A percentile compares a stretch with the other conserved stretches of the same genome.
Conservation (phyloP, 176 grass and related monocot genomes). For the Elaeis guineensis region DNA sequence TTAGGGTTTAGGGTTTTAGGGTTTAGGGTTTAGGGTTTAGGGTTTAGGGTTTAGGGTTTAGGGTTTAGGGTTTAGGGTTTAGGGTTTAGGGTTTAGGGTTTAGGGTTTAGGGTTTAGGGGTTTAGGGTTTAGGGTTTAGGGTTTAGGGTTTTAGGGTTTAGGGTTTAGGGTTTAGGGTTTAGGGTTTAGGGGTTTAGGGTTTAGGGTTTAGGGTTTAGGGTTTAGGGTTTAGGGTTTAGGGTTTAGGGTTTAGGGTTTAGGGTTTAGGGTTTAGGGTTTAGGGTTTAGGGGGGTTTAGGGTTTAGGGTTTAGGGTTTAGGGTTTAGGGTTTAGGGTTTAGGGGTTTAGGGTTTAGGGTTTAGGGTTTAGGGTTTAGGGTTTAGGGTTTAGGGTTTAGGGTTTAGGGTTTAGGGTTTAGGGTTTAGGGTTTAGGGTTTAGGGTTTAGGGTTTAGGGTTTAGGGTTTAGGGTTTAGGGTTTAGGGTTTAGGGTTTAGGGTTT, state of each 20-base stretch:
- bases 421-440: too few species aligned
- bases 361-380: too few species aligned
- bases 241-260: slow-evolving; percentile 16
- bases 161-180: slow-evolving; percentile 15
- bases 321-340: too few species aligned
- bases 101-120: too few species aligned
- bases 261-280: slow-evolving; percentile 16
- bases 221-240: slow-evolving; percentile 9
- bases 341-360: too few species aligned
- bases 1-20: slow-evolving; percentile 6
- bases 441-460: too few species aligned
- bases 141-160: slow-evolving; percentile 10
- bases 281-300: slow-evolving; percentile 15
- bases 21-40: slow-evolving; percentile 16
- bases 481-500: too few species aligned
- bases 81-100: slow-evolving; percentile 15
- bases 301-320: slow-evolving; percentile 16
- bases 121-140: slow-evolving; percentile 2
- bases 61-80: slow-evolving; percentile 15
- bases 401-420: too few species aligned
- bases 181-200: too few species aligned
- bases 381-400: too few species aligned
- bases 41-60: slow-evolving; percentile 16
- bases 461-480: too few species aligned
- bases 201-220: slow-evolving; percentile 2